These are phyloP conservation scores for Acorus calamus DNA, from an alignment of 106 monocot genomes.

Conservation along the genomic window DNA sequence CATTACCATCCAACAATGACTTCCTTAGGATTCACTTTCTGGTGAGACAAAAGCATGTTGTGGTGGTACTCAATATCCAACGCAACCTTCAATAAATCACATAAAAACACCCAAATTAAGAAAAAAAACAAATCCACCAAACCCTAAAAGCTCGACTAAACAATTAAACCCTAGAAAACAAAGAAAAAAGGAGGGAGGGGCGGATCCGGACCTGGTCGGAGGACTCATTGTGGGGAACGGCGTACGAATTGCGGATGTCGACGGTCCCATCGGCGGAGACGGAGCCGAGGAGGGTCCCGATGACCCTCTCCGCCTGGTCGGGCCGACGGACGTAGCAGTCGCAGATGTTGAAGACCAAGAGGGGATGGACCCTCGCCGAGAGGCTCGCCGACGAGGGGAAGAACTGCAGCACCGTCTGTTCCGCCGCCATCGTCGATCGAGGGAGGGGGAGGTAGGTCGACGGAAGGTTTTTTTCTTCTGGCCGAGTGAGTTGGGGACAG, in stretches of 20 bases:
- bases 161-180: neutral
- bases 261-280: conserved; percentile 46
- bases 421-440: conserved; percentile 13
- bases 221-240: conserved; percentile 60
- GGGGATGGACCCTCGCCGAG: conserved; percentile 38
- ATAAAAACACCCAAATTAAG: neutral
- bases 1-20: conserved; percentile 70
- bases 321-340: conserved; percentile 66
- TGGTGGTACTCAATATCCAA: conserved; percentile 75
- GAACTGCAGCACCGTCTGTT: conserved; percentile 32
- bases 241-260: conserved; percentile 61
- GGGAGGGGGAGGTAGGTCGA: no score
- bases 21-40: conserved; percentile 74
- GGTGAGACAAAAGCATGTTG: conserved; percentile 57
- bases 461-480: no score
- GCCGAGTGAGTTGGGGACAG: no score
- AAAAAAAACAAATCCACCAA: neutral
- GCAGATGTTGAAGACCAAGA: conserved; percentile 72
- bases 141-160: neutral
- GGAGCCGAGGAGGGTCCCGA: conserved; percentile 66
- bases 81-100: conserved; percentile 35
- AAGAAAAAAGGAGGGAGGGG: neutral
- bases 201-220: conserved; percentile 39
- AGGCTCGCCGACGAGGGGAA: conserved; percentile 21
- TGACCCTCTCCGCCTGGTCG: conserved; percentile 57